These are phyloP conservation scores for Aphanomyces invadans DNA, from an alignment of 352 stramenopile species.

Conservation along the genomic window DNA sequence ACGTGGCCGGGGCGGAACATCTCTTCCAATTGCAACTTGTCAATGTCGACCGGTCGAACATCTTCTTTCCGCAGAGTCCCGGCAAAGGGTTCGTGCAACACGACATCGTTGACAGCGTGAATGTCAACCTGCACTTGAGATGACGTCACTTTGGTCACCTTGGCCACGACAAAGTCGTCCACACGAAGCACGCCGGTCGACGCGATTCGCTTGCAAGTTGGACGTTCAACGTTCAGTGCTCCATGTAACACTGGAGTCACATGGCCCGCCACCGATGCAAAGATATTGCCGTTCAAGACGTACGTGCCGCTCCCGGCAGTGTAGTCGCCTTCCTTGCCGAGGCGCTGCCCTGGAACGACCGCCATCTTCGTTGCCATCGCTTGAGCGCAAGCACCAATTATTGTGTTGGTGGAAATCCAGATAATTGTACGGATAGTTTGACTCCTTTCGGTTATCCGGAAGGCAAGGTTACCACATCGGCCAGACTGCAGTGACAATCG, in stretches of 20 bases:
- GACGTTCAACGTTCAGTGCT: constrained; percentile 33
- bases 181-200: constrained; percentile 65
- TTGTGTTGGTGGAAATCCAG: background rate
- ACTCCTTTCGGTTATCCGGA: background rate
- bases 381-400: background rate
- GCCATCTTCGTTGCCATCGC: background rate
- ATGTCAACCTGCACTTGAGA: constrained; percentile 76
- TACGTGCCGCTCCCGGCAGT: constrained; percentile 26
- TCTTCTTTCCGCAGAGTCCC: constrained; percentile 74
- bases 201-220: constrained; percentile 42
- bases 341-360: constrained; percentile 20
- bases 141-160: constrained; percentile 57
- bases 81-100: constrained; percentile 70
- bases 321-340: constrained; percentile 11
- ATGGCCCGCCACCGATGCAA: constrained; percentile 51
- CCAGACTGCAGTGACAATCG: no score
- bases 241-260: constrained; percentile 27
- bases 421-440: background rate
- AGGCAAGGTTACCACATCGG: background rate
- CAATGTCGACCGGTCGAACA: constrained; percentile 65
- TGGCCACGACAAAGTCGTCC: constrained; percentile 54
- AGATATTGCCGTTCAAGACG: constrained; percentile 52
- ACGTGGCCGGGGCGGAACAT: constrained; percentile 62
- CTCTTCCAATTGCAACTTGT: constrained; percentile 75
- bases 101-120: constrained; percentile 52